Evolutionary conservation across 352 stramenopile genomes (phyloP), one percentile per base, ranked within the genome.

Genomic region (Phytophthora podocarpi): DNA sequence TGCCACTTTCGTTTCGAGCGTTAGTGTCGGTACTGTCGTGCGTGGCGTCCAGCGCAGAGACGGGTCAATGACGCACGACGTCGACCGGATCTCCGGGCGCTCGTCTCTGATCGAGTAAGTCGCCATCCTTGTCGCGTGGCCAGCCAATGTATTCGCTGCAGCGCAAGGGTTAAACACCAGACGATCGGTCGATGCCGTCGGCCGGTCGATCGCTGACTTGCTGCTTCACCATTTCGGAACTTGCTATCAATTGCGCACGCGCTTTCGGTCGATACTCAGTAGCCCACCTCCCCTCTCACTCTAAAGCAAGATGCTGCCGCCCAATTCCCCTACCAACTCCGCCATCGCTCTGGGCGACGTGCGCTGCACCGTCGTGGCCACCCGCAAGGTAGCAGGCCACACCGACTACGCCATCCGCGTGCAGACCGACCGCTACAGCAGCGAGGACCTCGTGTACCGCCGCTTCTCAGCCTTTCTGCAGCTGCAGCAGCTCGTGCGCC

Each of bases 391-490:
- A 30, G 71, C 71, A 45, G 67, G 82, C 39, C 83, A 93, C 80
- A 95, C 85, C n/a, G 83, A 95, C 71, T 95, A 95, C 53, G 83
- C 82, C 47, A 87, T 95, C 67, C 80, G 82, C 35, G 80, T 95
- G 43, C 78, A 87, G 72, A 76, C 80, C 37, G 75, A 85, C 51
- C 64, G 72, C 28, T 84, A 68, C 51, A 78, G 78, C 56, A 73
- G 85, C 27, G 66, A 70, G 15, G 78, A 80, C 59, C 75, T 95
- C 56, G 81, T 95, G 2, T 93, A 93, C 72, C 81, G 85, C 41
- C 85, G 85, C 58, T 95, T 91, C 77, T 95, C 85, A 49, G 81
- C 83, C 41, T 95, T 95, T 61, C 68, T 93, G 58, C 80, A 95
- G 70, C 82, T 95, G 18, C 85, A 95, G 67, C 80, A 85, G 11